Evolutionary conservation across 768 basidiomycete genomes (phyloP), one percentile per base, ranked within the genome.

Genomic region (Pleurotus eryngii): DNA sequence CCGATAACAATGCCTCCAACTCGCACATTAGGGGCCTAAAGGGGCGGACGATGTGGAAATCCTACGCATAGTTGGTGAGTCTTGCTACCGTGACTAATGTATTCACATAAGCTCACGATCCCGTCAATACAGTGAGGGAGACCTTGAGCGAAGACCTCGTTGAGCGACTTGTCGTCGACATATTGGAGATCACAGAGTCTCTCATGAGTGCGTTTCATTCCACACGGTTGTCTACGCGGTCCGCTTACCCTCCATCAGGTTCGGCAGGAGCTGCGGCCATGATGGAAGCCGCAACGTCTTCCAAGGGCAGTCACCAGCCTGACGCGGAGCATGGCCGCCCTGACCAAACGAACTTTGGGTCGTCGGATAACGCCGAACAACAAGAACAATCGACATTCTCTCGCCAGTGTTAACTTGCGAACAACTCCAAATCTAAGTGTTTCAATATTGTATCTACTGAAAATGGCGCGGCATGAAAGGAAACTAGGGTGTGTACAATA

Each of bases 21-120:
- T 49, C 9, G 56, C 3, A 3, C 4, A 14, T 22, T 30, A 77
- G 75, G 77, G 82, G 24, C 82, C 85, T 0, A 73, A 76, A 24
- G 76, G 76, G 43, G 78, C 74, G 53, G 76, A 82, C 55, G 71
- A 77, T 1, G 73, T 75, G 27, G 83, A 87, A 65, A 83, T 86
- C 50, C 74, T 86, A 26, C 79, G 84, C 50, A 81, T 84, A 38
- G 84, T 85, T 49, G 76, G 75, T 75, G 54, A 57, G 75, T 66
- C 26, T 12, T 20, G 14, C n/a, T 15, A 40, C 45, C 47, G 1
- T 11, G 30, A 30, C 30, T 1, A 0, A 30, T 30, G 8, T 7
- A 11, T 11, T 30, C 9, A 11, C 7, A 7, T 5, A 30, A 30
- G 8, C 30, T 30, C 30, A 30, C 30, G 30, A 11, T 30, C 7